Evolutionary conservation across 1,284 basidiomycete species (phyloP), one percentile per base, ranked within the genome.

Genomic region (Sporisorium sorghi): DNA sequence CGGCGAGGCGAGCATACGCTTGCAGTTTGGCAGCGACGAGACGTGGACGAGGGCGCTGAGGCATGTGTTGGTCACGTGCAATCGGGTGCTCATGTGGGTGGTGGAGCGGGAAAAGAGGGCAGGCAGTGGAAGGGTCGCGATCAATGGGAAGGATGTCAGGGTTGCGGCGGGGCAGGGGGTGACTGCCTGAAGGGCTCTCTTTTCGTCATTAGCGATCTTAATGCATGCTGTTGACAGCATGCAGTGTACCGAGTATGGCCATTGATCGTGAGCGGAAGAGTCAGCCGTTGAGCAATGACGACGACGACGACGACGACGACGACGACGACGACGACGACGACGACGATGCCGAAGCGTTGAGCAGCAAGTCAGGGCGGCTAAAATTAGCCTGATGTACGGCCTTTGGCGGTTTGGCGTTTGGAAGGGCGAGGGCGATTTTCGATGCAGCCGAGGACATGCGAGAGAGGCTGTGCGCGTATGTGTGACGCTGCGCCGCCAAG

Each of bases 21-120:
- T 97, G 11, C 93, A 95, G 80, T 95, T 94, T 85, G 93, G 91
- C 71, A 79, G 79, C 42, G 96, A 98, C 83, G 96, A 98, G 82
- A 89, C 90, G 0, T 99, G 96, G 96, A 98, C 96, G 14, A 89
- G 93, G 66, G 94, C 95, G 5, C 87, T 97, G 74, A 89, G 93
- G 46, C 93, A 97, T 82, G 93, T 98, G 58, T 87, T 97, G 57
- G 88, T 93, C 15, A 93, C 93, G 19, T 62, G 63, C 32, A 76
- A 64, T 35, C 40, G 76, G 39, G 48, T 80, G 37, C 57, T 78
- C 11, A 52, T 61, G 28, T 79, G 75, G 73, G 43, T 67, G 23
- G 37, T 60, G 2, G 68, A 73, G 57, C n/a, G 58, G 39, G 63
- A 72, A 43, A 51, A 19, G 43, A 39, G 52, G n/a, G 24, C 5